These are phyloP conservation scores for Sorghum bicolor DNA, from an alignment of 176 grass and related monocot genomes.

Conservation along the genomic window DNA sequence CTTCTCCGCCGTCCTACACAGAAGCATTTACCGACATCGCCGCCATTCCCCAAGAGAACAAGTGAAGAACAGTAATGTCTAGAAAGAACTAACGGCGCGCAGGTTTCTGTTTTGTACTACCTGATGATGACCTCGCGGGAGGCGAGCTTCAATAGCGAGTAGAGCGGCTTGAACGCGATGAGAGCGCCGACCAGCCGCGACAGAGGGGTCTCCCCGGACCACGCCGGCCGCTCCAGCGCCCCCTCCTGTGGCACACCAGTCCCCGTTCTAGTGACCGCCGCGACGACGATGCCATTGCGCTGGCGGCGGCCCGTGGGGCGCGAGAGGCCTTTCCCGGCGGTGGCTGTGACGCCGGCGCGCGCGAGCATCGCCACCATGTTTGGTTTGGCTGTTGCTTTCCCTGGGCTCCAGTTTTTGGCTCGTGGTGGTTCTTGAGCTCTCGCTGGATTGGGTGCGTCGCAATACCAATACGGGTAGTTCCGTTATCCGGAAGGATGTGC, in stretches of 20 bases:
- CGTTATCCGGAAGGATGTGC: no score
- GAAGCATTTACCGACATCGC: background rate
- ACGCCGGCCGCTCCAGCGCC: slow-evolving; percentile 51
- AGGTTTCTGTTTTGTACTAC: slow-evolving; percentile 8
- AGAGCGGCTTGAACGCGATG: slow-evolving; percentile 82
- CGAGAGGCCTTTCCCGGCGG: background rate
- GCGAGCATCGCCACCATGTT: slow-evolving; percentile 13
- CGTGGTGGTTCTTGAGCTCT: background rate
- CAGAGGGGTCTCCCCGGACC: slow-evolving; percentile 71
- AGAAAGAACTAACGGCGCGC: background rate
- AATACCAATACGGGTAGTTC: background rate
- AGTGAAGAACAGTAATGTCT: background rate
- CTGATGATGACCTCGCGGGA: slow-evolving; percentile 74
- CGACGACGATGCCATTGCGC: background rate
- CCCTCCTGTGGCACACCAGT: slow-evolving; percentile 47
- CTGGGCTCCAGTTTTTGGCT: background rate
- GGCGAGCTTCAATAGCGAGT: slow-evolving; percentile 79
- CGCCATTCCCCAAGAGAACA: background rate
- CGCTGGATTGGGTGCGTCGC: background rate
- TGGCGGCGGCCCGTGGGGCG: background rate
- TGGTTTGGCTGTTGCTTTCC: background rate
- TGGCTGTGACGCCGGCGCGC: slow-evolving; percentile 18
- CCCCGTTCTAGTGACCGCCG: slow-evolving; percentile 14
- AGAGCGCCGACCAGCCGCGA: slow-evolving; percentile 65
- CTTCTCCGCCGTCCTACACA: slow-evolving; percentile 73